A percentile compares a stretch with the other conserved stretches of the same genome.
Evolutionary conservation across 2,329 filamentous ascomycete genomes (phyloP).

Genomic region (Emmonsiellopsis sp.): DNA sequence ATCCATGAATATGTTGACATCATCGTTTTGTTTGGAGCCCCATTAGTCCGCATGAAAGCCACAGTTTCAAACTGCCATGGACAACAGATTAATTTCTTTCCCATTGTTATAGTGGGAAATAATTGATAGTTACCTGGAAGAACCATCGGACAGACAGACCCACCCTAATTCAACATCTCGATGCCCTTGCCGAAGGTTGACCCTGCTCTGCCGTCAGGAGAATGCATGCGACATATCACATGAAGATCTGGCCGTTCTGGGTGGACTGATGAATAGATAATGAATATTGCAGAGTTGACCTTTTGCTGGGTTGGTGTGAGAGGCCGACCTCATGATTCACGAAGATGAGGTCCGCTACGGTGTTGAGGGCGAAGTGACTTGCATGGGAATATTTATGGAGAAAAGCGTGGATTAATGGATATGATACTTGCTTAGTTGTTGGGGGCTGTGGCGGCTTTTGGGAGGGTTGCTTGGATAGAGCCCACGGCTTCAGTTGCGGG

Average conservation of each 20-base stretch:
- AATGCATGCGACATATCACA: slow-evolving; percentile 37
- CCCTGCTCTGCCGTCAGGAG: slow-evolving; percentile 35
- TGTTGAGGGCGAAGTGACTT: slow-evolving; percentile 35
- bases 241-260: slow-evolving; percentile 47
- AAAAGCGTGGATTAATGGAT: neutral
- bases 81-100: neutral
- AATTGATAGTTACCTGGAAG: neutral
- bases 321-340: slow-evolving; percentile 35
- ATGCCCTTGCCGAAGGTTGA: slow-evolving; percentile 33
- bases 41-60: neutral
- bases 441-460: neutral
- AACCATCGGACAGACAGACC: neutral
- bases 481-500: neutral
- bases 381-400: slow-evolving; percentile 27
- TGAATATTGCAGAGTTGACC: slow-evolving; percentile 37
- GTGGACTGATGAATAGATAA: slow-evolving; percentile 36
- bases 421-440: neutral
- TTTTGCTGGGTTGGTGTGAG: slow-evolving; percentile 30
- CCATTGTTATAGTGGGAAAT: neutral
- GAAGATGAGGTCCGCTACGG: slow-evolving; percentile 34
- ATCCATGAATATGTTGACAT: slow-evolving; percentile 40
- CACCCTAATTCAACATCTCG: slow-evolving; percentile 33
- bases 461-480: neutral
- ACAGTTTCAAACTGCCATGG: neutral
- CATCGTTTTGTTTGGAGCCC: neutral